These are phyloP conservation scores for Massarina eburnea DNA, from an alignment of 2,329 filamentous ascomycete species.

Conservation along the genomic window DNA sequence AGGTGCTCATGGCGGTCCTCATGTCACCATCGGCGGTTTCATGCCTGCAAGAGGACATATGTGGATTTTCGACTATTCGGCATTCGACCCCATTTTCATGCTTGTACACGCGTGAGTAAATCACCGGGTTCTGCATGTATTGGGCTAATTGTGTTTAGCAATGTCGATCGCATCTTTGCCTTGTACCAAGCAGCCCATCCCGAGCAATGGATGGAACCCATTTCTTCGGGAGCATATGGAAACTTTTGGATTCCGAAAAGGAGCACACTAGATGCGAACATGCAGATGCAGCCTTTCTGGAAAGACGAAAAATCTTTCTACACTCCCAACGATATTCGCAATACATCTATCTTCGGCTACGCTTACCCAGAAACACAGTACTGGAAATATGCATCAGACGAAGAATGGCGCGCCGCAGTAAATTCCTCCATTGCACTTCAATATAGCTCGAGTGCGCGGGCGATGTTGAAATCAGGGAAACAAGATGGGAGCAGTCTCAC, in stretches of 20 bases:
- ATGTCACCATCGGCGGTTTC: conserved; percentile 48
- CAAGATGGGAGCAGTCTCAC: not conserved
- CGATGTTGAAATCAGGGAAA: conserved; percentile 4
- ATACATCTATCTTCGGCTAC: conserved; percentile 33
- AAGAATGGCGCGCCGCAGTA: conserved; percentile 12
- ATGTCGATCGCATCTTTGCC: conserved; percentile 57
- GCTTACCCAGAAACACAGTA: conserved; percentile 39
- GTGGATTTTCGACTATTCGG: conserved; percentile 69
- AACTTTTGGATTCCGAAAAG: conserved; percentile 44
- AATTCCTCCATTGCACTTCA: conserved; percentile 19
- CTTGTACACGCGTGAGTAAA: conserved; percentile 43
- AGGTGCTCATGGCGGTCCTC: conserved; percentile 14
- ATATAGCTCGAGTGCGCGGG: conserved; percentile 22
- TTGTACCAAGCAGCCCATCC: conserved; percentile 76
- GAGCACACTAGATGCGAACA: conserved; percentile 49
- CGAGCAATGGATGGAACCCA: conserved; percentile 62
- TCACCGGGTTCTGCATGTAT: not conserved
- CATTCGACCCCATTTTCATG: conserved; percentile 70
- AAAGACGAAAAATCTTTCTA: conserved; percentile 26
- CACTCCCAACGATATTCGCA: conserved; percentile 28
- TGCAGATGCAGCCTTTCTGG: conserved; percentile 45
- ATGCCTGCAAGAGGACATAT: conserved; percentile 60
- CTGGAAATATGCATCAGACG: conserved; percentile 17
- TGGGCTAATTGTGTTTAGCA: conserved; percentile 15
- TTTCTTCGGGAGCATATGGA: conserved; percentile 20